Conservation (phyloP, 23 red algal species). For the Gracilaria caudata region DNA sequence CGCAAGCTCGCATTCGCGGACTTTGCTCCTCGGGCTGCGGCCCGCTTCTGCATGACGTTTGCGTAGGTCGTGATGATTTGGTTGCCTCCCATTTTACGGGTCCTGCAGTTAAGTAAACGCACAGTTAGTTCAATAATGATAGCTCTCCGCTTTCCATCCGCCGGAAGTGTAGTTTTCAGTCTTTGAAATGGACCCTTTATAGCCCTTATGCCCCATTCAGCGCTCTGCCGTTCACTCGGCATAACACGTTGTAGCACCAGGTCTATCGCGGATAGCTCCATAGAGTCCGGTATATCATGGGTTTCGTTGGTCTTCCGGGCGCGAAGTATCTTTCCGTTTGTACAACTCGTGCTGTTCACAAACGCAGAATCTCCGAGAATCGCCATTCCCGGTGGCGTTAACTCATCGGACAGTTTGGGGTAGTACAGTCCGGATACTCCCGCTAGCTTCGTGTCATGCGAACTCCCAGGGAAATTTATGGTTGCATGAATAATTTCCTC, state of each 20-base stretch:
- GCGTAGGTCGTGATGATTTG: background rate
- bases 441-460: background rate
- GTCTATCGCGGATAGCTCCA: slow-evolving; percentile 6
- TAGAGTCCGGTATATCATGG: background rate
- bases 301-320: background rate
- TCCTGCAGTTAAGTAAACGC: slow-evolving; percentile 15
- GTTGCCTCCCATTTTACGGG: background rate
- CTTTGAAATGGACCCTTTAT: slow-evolving; percentile 13
- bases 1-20: background rate
- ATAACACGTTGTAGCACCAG: slow-evolving; percentile 6
- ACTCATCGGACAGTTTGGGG: background rate
- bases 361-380: background rate
- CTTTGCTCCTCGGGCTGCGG: background rate
- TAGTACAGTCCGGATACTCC: background rate
- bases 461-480: background rate
- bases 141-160: background rate
- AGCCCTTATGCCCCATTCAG: slow-evolving; percentile 12
- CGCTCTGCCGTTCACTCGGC: slow-evolving; percentile 31
- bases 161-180: background rate
- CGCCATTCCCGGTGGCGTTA: background rate
- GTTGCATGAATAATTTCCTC: background rate
- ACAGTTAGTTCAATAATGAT: background rate
- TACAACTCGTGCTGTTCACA: background rate
- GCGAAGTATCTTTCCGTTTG: background rate
- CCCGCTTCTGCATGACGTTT: background rate